These are phyloP conservation scores for Paracorniculantispora psalliotae DNA, from an alignment of 2,329 filamentous ascomycete genomes.

Conservation along the genomic window DNA sequence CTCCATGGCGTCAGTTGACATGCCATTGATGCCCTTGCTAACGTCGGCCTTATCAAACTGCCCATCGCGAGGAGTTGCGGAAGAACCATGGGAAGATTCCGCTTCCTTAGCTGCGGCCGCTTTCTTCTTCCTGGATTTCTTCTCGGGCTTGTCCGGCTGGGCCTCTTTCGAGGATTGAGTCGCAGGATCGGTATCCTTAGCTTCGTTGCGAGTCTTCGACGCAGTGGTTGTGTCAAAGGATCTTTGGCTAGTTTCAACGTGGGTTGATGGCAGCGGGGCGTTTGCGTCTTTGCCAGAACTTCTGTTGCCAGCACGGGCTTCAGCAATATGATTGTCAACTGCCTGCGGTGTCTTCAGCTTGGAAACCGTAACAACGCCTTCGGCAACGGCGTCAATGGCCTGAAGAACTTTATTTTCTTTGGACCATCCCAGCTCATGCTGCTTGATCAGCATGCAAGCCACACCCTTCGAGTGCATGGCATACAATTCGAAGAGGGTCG, in stretches of 20 bases:
- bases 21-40: slow-evolving; percentile 27
- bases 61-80: slow-evolving; percentile 30
- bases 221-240: slow-evolving; percentile 29
- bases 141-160: slow-evolving; percentile 55
- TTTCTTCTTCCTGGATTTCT: slow-evolving; percentile 65
- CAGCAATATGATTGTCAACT: slow-evolving; percentile 27
- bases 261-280: slow-evolving; percentile 22
- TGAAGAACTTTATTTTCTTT: slow-evolving; percentile 82
- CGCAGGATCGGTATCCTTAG: slow-evolving; percentile 45
- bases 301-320: slow-evolving; percentile 34
- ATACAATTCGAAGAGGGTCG: slow-evolving; percentile 86
- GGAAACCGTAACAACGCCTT: slow-evolving; percentile 68
- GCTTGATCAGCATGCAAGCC: slow-evolving; percentile 81
- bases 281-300: slow-evolving; percentile 32
- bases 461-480: slow-evolving; percentile 97
- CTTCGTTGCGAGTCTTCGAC: slow-evolving; percentile 37
- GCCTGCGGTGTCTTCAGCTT: slow-evolving; percentile 57
- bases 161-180: slow-evolving; percentile 34
- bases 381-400: slow-evolving; percentile 68
- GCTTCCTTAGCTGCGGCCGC: slow-evolving; percentile 37
- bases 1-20: slow-evolving; percentile 46
- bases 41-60: slow-evolving; percentile 27
- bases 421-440: slow-evolving; percentile 87
- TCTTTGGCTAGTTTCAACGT: slow-evolving; percentile 26
- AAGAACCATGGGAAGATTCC: slow-evolving; percentile 42